Evolutionary conservation across 345 rosid species (phyloP).

Genomic region (Citrus medica): DNA sequence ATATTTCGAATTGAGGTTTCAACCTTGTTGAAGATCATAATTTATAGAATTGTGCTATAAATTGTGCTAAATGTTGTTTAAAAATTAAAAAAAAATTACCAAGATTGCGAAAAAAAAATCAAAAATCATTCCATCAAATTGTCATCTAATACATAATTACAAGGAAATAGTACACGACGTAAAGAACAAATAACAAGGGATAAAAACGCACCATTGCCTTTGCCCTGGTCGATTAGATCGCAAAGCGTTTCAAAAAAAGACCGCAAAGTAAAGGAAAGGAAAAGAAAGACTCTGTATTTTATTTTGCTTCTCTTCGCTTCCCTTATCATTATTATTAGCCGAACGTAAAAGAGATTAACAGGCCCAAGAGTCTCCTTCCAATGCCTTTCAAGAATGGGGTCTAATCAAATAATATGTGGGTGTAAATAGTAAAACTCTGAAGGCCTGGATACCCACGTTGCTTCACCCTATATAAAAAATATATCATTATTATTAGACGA

Average conservation of each 20-base stretch:
- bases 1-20: not conserved
- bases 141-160: not conserved
- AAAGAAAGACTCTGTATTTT: not conserved
- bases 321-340: not conserved
- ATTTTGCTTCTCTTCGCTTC: not conserved
- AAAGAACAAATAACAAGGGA: not conserved
- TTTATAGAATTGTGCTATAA: not conserved
- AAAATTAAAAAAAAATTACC: too few relatives aligned
- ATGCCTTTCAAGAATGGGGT: not conserved
- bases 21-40: not conserved
- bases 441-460: too few relatives aligned
- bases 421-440: not conserved
- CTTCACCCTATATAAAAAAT: accelerated
- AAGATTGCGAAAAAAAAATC: not conserved
- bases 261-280: not conserved
- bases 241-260: not conserved
- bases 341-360: not conserved
- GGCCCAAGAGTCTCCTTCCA: not conserved
- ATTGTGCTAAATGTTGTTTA: not conserved
- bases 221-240: slow-evolving; percentile 3
- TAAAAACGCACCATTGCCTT: slow-evolving; percentile 21
- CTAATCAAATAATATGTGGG: not conserved
- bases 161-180: not conserved
- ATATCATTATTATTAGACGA: too few relatives aligned
- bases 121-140: not conserved